A percentile compares a stretch with the other conserved stretches of the same genome.
Evolutionary conservation across 208 protist species (phyloP).

Genomic region (Spironucleus salmonicida): DNA sequence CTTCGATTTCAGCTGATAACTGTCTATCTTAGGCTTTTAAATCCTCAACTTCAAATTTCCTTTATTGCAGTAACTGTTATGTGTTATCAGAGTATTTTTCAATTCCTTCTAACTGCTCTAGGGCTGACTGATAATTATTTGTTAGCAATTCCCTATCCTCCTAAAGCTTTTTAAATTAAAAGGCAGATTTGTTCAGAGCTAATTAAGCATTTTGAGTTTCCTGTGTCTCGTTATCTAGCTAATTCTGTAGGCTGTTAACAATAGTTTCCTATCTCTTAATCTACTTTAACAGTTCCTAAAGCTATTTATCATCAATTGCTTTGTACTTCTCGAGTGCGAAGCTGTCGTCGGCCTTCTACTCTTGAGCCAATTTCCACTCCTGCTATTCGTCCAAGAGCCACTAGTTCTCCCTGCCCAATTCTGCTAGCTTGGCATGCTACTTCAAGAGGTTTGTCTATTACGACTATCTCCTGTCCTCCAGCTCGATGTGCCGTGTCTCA

Average conservation of each 20-base stretch:
- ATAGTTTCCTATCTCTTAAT: not conserved
- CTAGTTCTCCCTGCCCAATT: not conserved
- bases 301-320: conserved; percentile 11
- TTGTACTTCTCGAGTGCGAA: conserved; percentile 23
- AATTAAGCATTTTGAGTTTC: conserved; percentile 15
- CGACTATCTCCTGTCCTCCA: not conserved
- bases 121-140: not conserved
- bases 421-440: not conserved
- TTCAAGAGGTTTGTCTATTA: not conserved
- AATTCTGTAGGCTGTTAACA: not conserved
- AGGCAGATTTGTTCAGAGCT: not conserved
- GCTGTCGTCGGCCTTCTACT: conserved; percentile 5
- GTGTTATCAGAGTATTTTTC: no score
- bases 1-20: no score
- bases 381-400: conserved; percentile 11
- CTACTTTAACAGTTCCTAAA: not conserved
- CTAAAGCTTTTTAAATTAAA: not conserved
- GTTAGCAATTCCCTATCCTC: not conserved
- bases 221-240: not conserved
- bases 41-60: no score
- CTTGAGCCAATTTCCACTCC: conserved; percentile 21
- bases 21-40: no score
- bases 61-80: no score
- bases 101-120: not conserved
- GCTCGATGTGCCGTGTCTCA: no score